A percentile compares a stretch with the other conserved stretches of the same genome.
These are phyloP conservation scores for Akanthomyces muscarius DNA, from an alignment of 2,329 filamentous ascomycete genomes.

Conservation along the genomic window DNA sequence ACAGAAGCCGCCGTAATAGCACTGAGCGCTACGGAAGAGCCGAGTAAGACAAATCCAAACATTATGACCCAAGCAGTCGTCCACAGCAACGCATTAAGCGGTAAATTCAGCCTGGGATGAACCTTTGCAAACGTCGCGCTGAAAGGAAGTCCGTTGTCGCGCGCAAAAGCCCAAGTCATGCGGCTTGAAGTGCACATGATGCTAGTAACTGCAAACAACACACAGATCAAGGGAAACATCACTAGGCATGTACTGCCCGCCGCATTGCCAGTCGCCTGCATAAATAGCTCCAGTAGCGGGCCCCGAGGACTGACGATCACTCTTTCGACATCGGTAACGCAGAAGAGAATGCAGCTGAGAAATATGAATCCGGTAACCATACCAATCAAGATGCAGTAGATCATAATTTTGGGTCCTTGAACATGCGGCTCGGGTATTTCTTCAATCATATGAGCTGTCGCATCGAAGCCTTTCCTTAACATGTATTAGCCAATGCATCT, in stretches of 20 bases:
- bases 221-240: slow-evolving; percentile 62
- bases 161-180: slow-evolving; percentile 63
- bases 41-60: slow-evolving; percentile 67
- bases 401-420: slow-evolving; percentile 62
- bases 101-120: slow-evolving; percentile 57
- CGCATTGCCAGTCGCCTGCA: slow-evolving; percentile 56
- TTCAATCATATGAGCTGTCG: slow-evolving; percentile 48
- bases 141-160: slow-evolving; percentile 61
- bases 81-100: slow-evolving; percentile 63
- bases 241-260: slow-evolving; percentile 61
- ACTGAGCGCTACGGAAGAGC: slow-evolving; percentile 61
- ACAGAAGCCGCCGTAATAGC: slow-evolving; percentile 68
- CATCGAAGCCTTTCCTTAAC: slow-evolving; percentile 38
- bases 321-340: slow-evolving; percentile 51
- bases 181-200: slow-evolving; percentile 63
- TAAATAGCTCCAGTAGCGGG: slow-evolving; percentile 58
- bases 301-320: slow-evolving; percentile 54
- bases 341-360: slow-evolving; percentile 60
- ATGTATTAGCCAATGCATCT: background rate
- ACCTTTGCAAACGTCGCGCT: slow-evolving; percentile 58
- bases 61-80: slow-evolving; percentile 58
- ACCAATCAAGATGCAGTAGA: slow-evolving; percentile 60
- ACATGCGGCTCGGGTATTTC: slow-evolving; percentile 56
- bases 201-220: slow-evolving; percentile 58
- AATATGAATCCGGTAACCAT: slow-evolving; percentile 60